Evolutionary conservation across 2,329 filamentous ascomycete genomes (phyloP).

Genomic region (Stagonosporopsis vannaccii): DNA sequence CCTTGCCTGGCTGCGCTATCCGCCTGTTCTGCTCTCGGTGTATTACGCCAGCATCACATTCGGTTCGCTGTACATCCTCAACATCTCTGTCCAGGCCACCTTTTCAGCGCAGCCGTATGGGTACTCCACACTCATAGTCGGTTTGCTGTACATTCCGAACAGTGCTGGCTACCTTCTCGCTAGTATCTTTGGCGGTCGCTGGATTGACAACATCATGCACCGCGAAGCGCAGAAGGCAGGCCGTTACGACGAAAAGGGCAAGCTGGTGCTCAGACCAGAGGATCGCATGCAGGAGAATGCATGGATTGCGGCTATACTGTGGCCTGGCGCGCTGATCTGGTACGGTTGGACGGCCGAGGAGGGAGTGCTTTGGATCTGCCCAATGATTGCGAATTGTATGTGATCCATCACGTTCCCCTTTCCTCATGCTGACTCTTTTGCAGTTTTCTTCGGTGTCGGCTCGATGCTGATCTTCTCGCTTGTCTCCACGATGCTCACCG

Average conservation of each 20-base stretch:
- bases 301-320: constrained; percentile 47
- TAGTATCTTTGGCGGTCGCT: constrained; percentile 47
- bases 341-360: constrained; percentile 49
- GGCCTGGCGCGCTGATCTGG: constrained; percentile 47
- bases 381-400: constrained; percentile 48
- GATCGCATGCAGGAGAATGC: constrained; percentile 53
- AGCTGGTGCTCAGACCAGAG: constrained; percentile 46
- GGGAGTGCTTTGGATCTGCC: constrained; percentile 44
- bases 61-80: constrained; percentile 50
- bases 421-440: background rate
- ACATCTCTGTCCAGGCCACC: constrained; percentile 49
- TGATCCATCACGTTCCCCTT: background rate
- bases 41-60: constrained; percentile 52
- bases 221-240: constrained; percentile 49
- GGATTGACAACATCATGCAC: constrained; percentile 52
- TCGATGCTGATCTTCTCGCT: constrained; percentile 51
- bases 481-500: constrained; percentile 50
- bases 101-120: constrained; percentile 45
- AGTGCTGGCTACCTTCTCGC: constrained; percentile 47
- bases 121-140: constrained; percentile 47
- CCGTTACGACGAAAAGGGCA: constrained; percentile 46
- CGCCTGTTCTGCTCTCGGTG: constrained; percentile 49
- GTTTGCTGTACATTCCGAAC: constrained; percentile 50
- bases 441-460: constrained; percentile 50
- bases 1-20: constrained; percentile 48